Percentiles rank a stretch among this genome's conserved stretches.
phyloP scores from a whole-genome alignment of 257 asterid species.

The Voacanga thouarsii region DNA sequence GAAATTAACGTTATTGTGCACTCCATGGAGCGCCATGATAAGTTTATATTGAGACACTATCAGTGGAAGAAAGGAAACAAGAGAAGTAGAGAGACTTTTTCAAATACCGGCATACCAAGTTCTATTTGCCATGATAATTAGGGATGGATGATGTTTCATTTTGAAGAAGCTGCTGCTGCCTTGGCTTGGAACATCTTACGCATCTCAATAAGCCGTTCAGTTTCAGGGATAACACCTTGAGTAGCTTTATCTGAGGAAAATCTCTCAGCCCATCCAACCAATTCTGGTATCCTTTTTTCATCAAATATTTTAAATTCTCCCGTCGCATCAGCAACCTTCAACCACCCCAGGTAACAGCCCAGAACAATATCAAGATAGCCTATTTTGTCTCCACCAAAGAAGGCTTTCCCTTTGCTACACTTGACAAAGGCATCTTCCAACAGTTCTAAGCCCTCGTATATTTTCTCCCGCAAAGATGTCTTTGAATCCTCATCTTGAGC shows the following conservation, averaged over 20 bases:
- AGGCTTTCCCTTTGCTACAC: conserved; percentile 25
- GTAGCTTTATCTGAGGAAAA: conserved; percentile 18
- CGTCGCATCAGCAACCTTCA: conserved; percentile 8
- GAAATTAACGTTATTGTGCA: too few species aligned
- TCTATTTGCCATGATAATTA: not conserved
- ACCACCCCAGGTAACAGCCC: conserved; percentile 20
- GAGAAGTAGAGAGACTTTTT: not conserved
- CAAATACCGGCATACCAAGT: not conserved
- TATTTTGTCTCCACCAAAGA: conserved; percentile 27
- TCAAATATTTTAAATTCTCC: conserved; percentile 13
- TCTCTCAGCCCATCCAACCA: conserved; percentile 23
- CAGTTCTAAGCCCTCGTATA: conserved; percentile 6
- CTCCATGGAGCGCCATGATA: too few species aligned
- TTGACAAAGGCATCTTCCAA: conserved; percentile 25
- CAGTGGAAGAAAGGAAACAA: too few species aligned
- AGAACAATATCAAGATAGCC: conserved; percentile 20
- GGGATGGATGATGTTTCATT: not conserved
- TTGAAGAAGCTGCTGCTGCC: not conserved
- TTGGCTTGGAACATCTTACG: conserved; percentile 4
- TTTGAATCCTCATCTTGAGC: conserved; percentile 13
- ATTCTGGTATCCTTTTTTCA: conserved; percentile 19
- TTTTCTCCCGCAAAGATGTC: conserved; percentile 6
- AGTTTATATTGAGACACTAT: too few species aligned
- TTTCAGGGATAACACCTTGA: conserved; percentile 18
- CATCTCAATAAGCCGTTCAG: conserved; percentile 18